Base-by-base conservation (phyloP, 139 green algal species). In the Ostreobium quekettii region DNA sequence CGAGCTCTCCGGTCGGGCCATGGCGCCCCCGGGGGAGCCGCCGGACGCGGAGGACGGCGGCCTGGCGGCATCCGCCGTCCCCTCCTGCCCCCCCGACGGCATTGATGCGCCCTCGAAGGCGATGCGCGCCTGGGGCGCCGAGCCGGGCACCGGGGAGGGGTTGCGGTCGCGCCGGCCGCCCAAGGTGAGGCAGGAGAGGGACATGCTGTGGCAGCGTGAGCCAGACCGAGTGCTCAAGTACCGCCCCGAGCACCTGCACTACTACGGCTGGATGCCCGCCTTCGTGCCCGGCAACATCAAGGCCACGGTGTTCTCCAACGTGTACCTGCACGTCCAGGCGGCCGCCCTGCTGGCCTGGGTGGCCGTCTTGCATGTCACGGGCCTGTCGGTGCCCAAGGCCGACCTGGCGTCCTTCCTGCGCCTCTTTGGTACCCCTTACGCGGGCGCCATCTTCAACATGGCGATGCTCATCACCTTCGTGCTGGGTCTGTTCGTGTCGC, bases 251-350 rank as follows among this genome's bases (percentile, higher is more conserved):
- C 22, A 62, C 7, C 48, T 77, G 11, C 71, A 77, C 49, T 56
- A 72, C 31, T 77, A 73, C 26, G 71, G 71, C n/a, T 77, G 64
- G 62, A 67, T 77, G 15, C 71, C 71, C 38, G 33, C 66, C 53
- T 46, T 71, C 31, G 60, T 73, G 1, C 8, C 31, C 3, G 32
- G 71, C 30, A 77, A 77, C 53, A 30, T 72, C 35, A 67, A 68
- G 32, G 71, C 63, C 48, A 77, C 71, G 11, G 64, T 77, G 7
- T 70, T 77, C 48, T 53, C 48, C 39, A 58, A 71, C 2, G 11
- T 36, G n/a, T 57, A 47, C 7, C 49, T 77, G 30, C 39, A 77
- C 39, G 11, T 72, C 33, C 71, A 77, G 53, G 59, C 48, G 11
- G n/a, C 38, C 36, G 11, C 47, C 19, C 36, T 77, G 32, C 26